Conservation (phyloP, 2,329 filamentous ascomycete genomes). For the Neonectria hederae region DNA sequence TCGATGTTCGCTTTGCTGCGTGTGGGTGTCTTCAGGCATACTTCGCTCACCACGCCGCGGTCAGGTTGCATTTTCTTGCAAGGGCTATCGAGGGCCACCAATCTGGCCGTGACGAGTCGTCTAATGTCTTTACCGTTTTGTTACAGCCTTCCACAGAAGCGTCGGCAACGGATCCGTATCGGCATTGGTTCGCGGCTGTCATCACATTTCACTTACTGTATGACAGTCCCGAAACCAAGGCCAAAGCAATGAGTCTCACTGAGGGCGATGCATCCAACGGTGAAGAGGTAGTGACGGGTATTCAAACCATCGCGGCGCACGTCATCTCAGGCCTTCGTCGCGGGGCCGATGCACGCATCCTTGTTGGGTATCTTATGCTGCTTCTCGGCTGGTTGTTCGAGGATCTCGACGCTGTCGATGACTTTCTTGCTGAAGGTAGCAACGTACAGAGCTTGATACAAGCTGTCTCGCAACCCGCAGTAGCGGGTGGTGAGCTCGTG, state of each 20-base stretch:
- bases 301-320: slow-evolving; percentile 88
- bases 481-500: slow-evolving; percentile 71
- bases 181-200: slow-evolving; percentile 88
- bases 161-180: slow-evolving; percentile 80
- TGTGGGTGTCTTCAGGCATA: slow-evolving; percentile 95
- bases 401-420: slow-evolving; percentile 88
- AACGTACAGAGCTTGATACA: slow-evolving; percentile 89
- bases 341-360: slow-evolving; percentile 79
- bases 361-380: slow-evolving; percentile 89
- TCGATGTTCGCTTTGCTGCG: slow-evolving; percentile 84
- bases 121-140: slow-evolving; percentile 88
- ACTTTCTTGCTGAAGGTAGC: slow-evolving; percentile 91
- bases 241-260: slow-evolving; percentile 79
- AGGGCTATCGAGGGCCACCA: slow-evolving; percentile 89
- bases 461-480: slow-evolving; percentile 68
- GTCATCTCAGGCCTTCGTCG: slow-evolving; percentile 82
- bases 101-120: slow-evolving; percentile 80
- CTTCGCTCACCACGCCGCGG: slow-evolving; percentile 81
- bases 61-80: slow-evolving; percentile 84
- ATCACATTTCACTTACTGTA: slow-evolving; percentile 87
- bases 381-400: slow-evolving; percentile 92
- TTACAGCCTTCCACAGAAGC: slow-evolving; percentile 71
- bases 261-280: slow-evolving; percentile 90
- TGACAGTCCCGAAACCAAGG: slow-evolving; percentile 82
- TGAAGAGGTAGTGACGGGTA: slow-evolving; percentile 94